Percentiles rank a stretch among this genome's conserved stretches.
phyloP scores from a whole-genome alignment of 1,284 basidiomycete species.

The Anthracocystis setariae region DNA sequence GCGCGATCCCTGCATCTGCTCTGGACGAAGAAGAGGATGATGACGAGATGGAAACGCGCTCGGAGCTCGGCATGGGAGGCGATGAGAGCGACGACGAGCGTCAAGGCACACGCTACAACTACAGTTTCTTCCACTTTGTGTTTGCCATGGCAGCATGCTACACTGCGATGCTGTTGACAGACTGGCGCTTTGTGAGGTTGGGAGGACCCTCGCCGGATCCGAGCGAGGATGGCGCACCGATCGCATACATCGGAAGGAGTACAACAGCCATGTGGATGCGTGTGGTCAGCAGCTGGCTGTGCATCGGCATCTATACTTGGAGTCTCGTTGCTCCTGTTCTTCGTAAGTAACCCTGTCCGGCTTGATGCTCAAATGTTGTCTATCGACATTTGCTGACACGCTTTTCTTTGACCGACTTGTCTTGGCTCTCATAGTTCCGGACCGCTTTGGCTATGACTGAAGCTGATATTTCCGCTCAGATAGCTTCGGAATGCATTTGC shows the following conservation, averaged over 20 bases:
- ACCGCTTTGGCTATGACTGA: slow-evolving; percentile 57
- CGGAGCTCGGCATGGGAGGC: slow-evolving; percentile 73
- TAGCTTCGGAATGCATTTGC: background rate
- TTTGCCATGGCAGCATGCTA: slow-evolving; percentile 98
- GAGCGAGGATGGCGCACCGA: slow-evolving; percentile 73
- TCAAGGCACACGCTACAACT: slow-evolving; percentile 96
- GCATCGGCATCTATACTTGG: slow-evolving; percentile 56
- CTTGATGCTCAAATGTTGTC: background rate
- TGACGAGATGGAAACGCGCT: slow-evolving; percentile 75
- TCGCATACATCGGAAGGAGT: slow-evolving; percentile 93
- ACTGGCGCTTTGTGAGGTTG: slow-evolving; percentile 75
- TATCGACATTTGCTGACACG: slow-evolving; percentile 11
- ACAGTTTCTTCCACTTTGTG: slow-evolving; percentile 98
- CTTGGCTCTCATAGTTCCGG: slow-evolving; percentile 40
- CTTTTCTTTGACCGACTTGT: background rate
- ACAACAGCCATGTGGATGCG: slow-evolving; percentile 99
- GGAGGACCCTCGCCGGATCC: slow-evolving; percentile 51
- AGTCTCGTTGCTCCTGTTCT: slow-evolving; percentile 80
- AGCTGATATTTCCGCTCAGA: background rate
- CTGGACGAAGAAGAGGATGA: slow-evolving; percentile 81
- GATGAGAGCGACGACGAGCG: slow-evolving; percentile 91
- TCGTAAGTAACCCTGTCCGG: slow-evolving; percentile 74
- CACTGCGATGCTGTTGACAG: slow-evolving; percentile 96
- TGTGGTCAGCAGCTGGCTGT: slow-evolving; percentile 81
- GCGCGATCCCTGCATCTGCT: slow-evolving; percentile 91